phyloP scores from a whole-genome alignment of 345 rosid species.

The Eucalyptus regnans region DNA sequence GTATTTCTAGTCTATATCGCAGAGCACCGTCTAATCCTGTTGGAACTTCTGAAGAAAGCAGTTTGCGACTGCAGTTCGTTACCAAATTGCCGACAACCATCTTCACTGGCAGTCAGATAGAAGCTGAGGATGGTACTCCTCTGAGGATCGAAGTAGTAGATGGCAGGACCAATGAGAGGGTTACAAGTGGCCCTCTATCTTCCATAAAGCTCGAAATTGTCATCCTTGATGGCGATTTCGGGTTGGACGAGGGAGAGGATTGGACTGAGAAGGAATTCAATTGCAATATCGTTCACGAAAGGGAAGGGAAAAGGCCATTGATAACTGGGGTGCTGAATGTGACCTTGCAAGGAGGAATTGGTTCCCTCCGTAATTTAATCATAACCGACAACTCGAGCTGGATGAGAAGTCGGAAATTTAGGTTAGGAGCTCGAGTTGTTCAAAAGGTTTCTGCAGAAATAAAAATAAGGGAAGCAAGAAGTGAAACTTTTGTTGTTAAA shows the following conservation, averaged over 20 bases:
- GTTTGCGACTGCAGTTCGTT: slow-evolving; percentile 10
- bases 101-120: slow-evolving; percentile 10
- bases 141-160: slow-evolving; percentile 9
- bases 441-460: not conserved
- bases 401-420: slow-evolving; percentile 17
- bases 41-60: not conserved
- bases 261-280: slow-evolving; percentile 21
- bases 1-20: not conserved
- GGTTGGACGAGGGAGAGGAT: slow-evolving; percentile 6
- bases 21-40: not conserved
- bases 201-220: slow-evolving; percentile 16
- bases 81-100: slow-evolving; percentile 5
- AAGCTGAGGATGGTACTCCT: slow-evolving; percentile 1
- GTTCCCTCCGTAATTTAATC: not conserved
- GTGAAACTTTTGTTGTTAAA: slow-evolving; percentile 25
- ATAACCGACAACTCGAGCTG: slow-evolving; percentile 39
- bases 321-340: slow-evolving; percentile 11
- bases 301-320: slow-evolving; percentile 32
- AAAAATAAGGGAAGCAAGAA: slow-evolving; percentile 21
- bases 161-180: not conserved
- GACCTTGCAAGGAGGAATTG: slow-evolving; percentile 11
- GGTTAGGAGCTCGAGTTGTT: slow-evolving; percentile 14
- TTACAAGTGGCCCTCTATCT: slow-evolving; percentile 16
- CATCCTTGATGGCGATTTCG: slow-evolving; percentile 16
- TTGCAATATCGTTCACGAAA: slow-evolving; percentile 5